A percentile compares a stretch with the other conserved stretches of the same genome.
phyloP scores from a whole-genome alignment of 139 green algal species.

The Pleodorina starrii region DNA sequence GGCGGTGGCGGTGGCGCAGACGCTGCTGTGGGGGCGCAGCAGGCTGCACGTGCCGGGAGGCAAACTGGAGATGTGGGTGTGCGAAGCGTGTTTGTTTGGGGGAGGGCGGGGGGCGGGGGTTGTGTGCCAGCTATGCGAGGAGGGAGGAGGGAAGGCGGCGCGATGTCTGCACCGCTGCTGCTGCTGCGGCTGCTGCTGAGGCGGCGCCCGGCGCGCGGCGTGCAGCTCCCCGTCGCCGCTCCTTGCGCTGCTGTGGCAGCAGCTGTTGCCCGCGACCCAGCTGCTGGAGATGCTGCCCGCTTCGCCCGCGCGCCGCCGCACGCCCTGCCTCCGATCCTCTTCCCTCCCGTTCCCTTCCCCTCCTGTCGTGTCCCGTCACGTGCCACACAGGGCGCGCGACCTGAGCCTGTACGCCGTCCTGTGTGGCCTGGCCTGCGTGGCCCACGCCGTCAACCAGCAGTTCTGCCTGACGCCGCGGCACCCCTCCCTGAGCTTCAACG shows the following conservation, averaged over 20 bases:
- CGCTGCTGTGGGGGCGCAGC: background rate
- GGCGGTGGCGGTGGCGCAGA: background rate
- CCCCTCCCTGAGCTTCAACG: background rate
- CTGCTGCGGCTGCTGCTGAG: background rate
- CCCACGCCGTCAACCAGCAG: constrained; percentile 33
- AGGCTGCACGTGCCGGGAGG: background rate
- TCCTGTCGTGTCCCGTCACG: background rate
- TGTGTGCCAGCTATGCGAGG: too few relatives aligned
- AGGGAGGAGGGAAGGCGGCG: too few relatives aligned
- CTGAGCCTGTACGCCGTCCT: background rate
- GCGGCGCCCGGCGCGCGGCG: too few relatives aligned
- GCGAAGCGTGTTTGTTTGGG: too few relatives aligned
- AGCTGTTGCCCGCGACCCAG: background rate
- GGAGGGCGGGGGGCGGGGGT: too few relatives aligned
- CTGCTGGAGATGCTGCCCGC: background rate
- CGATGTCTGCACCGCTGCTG: too few relatives aligned
- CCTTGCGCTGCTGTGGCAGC: background rate
- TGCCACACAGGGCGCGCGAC: background rate
- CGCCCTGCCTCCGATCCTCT: too few relatives aligned
- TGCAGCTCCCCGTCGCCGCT: background rate
- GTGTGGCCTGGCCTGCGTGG: background rate
- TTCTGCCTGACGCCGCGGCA: constrained; percentile 1
- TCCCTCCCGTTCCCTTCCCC: background rate
- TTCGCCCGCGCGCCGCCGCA: background rate
- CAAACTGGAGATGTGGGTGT: background rate